Evolutionary conservation across 768 basidiomycete genomes (phyloP).

Genomic region (Collybia nuda): DNA sequence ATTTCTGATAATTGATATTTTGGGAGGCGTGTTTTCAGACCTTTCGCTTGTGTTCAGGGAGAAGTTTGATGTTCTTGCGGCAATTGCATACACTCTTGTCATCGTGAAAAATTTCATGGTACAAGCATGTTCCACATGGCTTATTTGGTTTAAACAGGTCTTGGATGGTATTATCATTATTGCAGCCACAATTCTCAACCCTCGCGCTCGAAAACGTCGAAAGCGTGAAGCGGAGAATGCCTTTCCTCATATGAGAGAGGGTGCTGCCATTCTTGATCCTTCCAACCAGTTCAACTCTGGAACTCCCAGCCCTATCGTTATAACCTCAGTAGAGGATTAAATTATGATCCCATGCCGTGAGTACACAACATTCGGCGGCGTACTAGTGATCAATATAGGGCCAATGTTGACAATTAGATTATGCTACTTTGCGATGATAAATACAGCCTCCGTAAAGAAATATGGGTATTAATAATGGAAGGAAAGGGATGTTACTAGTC

Average conservation of each 20-base stretch:
- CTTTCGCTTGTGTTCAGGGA: slow-evolving; percentile 68
- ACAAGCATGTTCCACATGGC: background rate
- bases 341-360: no score
- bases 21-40: slow-evolving; percentile 70
- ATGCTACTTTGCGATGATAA: no score
- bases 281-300: no score
- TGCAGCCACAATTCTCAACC: slow-evolving; percentile 66
- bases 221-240: slow-evolving; percentile 12
- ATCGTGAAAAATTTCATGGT: slow-evolving; percentile 39
- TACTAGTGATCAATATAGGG: background rate
- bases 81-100: slow-evolving; percentile 61
- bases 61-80: slow-evolving; percentile 63
- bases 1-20: slow-evolving; percentile 70
- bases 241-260: slow-evolving; percentile 1
- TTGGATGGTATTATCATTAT: slow-evolving; percentile 63
- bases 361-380: no score
- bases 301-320: background rate
- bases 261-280: no score
- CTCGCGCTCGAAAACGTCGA: slow-evolving; percentile 42
- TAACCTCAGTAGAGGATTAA: background rate
- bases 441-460: background rate
- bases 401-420: background rate
- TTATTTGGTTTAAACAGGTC: slow-evolving; percentile 35
- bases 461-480: slow-evolving; percentile 8
- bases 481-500: slow-evolving; percentile 6